Evolutionary conservation across 768 basidiomycete genomes (phyloP).

Genomic region (Strobilomyces dryophilus): DNA sequence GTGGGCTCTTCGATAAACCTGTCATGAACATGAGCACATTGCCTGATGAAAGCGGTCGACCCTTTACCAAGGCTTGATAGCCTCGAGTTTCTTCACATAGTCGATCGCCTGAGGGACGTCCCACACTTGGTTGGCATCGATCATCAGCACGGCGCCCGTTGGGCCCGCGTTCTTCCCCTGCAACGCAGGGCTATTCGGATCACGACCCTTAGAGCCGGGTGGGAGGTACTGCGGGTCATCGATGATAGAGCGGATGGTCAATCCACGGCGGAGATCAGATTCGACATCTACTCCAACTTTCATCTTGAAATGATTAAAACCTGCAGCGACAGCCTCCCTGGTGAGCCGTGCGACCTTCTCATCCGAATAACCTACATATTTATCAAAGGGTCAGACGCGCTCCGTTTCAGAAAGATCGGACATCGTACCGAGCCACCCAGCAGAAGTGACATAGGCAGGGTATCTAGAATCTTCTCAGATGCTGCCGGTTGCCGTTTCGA

Average conservation of each 20-base stretch:
- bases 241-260: slow-evolving; percentile 90
- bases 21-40: background rate
- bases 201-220: slow-evolving; percentile 47
- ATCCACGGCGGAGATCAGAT: slow-evolving; percentile 82
- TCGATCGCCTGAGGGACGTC: slow-evolving; percentile 92
- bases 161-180: slow-evolving; percentile 92
- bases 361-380: slow-evolving; percentile 70
- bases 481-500: background rate
- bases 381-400: slow-evolving; percentile 4
- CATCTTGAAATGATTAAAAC: slow-evolving; percentile 99
- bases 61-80: slow-evolving; percentile 80
- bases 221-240: slow-evolving; percentile 87
- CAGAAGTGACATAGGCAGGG: slow-evolving; percentile 91
- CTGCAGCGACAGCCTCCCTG: slow-evolving; percentile 75
- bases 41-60: background rate
- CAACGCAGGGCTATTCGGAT: slow-evolving; percentile 59
- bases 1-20: slow-evolving; percentile 99
- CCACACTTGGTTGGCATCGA: slow-evolving; percentile 97
- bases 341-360: slow-evolving; percentile 88
- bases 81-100: slow-evolving; percentile 75
- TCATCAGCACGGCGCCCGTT: slow-evolving; percentile 92
- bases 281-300: slow-evolving; percentile 87
- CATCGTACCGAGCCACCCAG: slow-evolving; percentile 77
- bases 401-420: background rate
- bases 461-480: slow-evolving; percentile 46